Evolutionary conservation across 2,329 filamentous ascomycete genomes (phyloP).

Genomic region (Grosmannia serpens): DNA sequence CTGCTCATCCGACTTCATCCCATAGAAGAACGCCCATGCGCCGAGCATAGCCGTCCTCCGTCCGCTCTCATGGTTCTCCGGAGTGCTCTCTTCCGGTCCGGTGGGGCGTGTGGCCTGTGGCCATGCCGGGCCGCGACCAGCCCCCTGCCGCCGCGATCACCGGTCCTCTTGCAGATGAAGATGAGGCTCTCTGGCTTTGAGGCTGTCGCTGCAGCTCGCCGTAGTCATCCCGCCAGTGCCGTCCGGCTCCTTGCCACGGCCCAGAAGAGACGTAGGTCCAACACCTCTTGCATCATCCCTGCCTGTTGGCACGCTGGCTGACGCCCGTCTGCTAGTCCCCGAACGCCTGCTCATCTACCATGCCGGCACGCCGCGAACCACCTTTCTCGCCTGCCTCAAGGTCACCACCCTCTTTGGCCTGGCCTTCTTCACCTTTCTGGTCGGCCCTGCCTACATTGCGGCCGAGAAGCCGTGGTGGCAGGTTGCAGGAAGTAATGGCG

Average conservation of each 20-base stretch:
- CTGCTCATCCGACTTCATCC: no score
- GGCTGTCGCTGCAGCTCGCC: neutral
- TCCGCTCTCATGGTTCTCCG: neutral
- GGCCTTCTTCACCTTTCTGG: conserved; percentile 51
- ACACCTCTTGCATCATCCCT: neutral
- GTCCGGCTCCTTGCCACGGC: neutral
- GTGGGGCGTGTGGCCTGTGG: neutral
- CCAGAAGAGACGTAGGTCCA: neutral
- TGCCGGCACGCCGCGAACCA: conserved; percentile 54
- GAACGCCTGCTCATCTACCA: conserved; percentile 62
- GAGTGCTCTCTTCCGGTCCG: neutral
- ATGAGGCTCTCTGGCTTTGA: neutral
- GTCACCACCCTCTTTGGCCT: conserved; percentile 60
- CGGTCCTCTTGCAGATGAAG: neutral
- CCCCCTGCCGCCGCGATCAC: neutral
- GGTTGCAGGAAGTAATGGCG: conserved; percentile 27
- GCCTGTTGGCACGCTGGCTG: conserved; percentile 22
- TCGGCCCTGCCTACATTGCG: conserved; percentile 46
- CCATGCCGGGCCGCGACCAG: neutral
- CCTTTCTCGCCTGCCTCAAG: conserved; percentile 59
- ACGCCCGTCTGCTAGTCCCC: conserved; percentile 23
- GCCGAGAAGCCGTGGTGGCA: conserved; percentile 25
- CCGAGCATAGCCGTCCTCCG: neutral
- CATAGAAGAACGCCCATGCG: neutral
- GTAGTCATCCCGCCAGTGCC: neutral